These are phyloP conservation scores for Piromyces sp. DNA, from an alignment of 192 early-diverging fungal species.

Conservation along the genomic window DNA sequence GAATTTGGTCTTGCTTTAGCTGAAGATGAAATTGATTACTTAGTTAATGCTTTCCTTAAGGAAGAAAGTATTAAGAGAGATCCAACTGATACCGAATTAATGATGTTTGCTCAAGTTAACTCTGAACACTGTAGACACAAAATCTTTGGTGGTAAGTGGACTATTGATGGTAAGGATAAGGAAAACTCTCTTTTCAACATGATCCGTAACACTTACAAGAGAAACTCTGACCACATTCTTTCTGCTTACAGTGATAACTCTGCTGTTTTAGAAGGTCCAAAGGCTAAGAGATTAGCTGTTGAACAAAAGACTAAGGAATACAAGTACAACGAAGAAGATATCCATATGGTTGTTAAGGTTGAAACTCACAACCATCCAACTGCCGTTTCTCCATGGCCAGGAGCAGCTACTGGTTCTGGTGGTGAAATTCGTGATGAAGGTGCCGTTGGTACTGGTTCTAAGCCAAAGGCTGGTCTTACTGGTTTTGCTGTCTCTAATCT, in stretches of 20 bases:
- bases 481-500: conserved; percentile 94
- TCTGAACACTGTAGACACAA: conserved; percentile 99
- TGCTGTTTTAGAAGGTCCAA: conserved; percentile 72
- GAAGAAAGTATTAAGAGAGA: conserved; percentile 37
- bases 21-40: conserved; percentile 90
- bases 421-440: conserved; percentile 99
- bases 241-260: conserved; percentile 98
- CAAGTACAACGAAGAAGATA: conserved; percentile 37
- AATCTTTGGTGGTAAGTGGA: conserved; percentile 98
- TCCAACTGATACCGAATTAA: conserved; percentile 96
- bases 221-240: conserved; percentile 60
- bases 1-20: conserved; percentile 86
- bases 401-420: conserved; percentile 94
- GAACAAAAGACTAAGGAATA: conserved; percentile 29
- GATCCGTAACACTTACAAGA: conserved; percentile 86
- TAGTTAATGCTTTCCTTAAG: conserved; percentile 62
- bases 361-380: conserved; percentile 99
- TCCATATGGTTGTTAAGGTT: conserved; percentile 89
- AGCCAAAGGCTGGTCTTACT: conserved; percentile 84
- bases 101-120: conserved; percentile 99
- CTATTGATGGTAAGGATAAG: conserved; percentile 69
- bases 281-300: conserved; percentile 37
- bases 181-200: conserved; percentile 80
- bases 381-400: conserved; percentile 93
- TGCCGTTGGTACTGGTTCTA: conserved; percentile 86